Percentiles rank a stretch among this genome's conserved stretches.
These are phyloP conservation scores for Parastagonospora avenae DNA, from an alignment of 2,329 filamentous ascomycete species.

Conservation along the genomic window DNA sequence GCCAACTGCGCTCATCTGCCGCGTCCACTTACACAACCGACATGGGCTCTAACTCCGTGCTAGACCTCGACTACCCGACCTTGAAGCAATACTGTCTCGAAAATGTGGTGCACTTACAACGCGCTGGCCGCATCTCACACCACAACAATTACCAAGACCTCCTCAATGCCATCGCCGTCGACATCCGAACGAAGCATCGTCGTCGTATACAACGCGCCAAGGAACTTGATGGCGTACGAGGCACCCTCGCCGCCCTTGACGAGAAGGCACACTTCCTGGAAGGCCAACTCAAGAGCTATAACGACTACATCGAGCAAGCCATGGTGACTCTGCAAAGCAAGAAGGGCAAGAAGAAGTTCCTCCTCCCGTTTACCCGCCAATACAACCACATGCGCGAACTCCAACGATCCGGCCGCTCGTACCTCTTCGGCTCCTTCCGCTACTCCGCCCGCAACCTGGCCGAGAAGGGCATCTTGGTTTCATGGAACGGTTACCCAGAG, in stretches of 20 bases:
- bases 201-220: slow-evolving; percentile 88
- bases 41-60: slow-evolving; percentile 59
- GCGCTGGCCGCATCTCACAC: slow-evolving; percentile 80
- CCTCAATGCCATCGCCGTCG: slow-evolving; percentile 94
- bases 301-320: slow-evolving; percentile 98
- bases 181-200: slow-evolving; percentile 96
- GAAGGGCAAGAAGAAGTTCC: slow-evolving; percentile 92
- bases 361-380: slow-evolving; percentile 96
- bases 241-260: slow-evolving; percentile 76
- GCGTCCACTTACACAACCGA: slow-evolving; percentile 74
- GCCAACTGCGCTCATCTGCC: slow-evolving; percentile 75
- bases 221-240: slow-evolving; percentile 82
- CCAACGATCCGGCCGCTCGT: slow-evolving; percentile 86
- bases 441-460: slow-evolving; percentile 88
- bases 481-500: slow-evolving; percentile 83
- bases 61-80: slow-evolving; percentile 91
- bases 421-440: slow-evolving; percentile 98
- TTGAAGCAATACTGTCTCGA: slow-evolving; percentile 92
- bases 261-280: slow-evolving; percentile 92
- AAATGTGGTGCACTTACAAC: slow-evolving; percentile 89
- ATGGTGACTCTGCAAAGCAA: slow-evolving; percentile 97
- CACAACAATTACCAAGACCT: slow-evolving; percentile 96
- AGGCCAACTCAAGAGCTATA: slow-evolving; percentile 94
- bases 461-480: slow-evolving; percentile 91
- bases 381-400: slow-evolving; percentile 98